Evolutionary conservation across 257 asterid species (phyloP).

Genomic region (Solanum lignicaule): DNA sequence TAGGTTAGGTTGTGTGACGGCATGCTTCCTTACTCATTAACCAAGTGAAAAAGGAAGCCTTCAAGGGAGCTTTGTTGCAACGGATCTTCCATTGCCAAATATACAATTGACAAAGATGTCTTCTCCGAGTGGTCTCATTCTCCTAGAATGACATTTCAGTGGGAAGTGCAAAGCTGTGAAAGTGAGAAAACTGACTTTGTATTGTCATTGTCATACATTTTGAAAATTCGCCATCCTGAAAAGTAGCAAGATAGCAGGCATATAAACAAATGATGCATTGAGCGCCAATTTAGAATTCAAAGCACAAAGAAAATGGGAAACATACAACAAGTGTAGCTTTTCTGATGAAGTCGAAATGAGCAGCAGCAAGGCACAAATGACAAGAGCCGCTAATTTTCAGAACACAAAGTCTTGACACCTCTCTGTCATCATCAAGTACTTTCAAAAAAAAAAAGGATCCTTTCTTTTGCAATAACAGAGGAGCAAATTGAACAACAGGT

Average conservation of each 20-base stretch:
- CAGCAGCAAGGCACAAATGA: neutral
- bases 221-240: neutral
- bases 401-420: neutral
- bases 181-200: neutral
- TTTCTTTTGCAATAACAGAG: neutral
- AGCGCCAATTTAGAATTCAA: neutral
- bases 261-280: neutral
- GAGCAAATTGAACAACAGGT: neutral
- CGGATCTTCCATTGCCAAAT: neutral
- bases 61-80: neutral
- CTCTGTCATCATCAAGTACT: neutral
- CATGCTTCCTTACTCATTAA: neutral
- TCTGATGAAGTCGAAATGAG: neutral
- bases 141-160: neutral
- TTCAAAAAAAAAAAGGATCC: neutral
- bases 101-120: neutral
- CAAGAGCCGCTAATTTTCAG: neutral
- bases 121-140: neutral
- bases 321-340: neutral
- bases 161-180: neutral
- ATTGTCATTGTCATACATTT: neutral
- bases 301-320: neutral
- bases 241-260: neutral
- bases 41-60: neutral
- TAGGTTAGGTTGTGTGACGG: neutral